phyloP scores from a whole-genome alignment of 2,329 filamentous ascomycete species.

The Hymenoscyphus occultus region DNA sequence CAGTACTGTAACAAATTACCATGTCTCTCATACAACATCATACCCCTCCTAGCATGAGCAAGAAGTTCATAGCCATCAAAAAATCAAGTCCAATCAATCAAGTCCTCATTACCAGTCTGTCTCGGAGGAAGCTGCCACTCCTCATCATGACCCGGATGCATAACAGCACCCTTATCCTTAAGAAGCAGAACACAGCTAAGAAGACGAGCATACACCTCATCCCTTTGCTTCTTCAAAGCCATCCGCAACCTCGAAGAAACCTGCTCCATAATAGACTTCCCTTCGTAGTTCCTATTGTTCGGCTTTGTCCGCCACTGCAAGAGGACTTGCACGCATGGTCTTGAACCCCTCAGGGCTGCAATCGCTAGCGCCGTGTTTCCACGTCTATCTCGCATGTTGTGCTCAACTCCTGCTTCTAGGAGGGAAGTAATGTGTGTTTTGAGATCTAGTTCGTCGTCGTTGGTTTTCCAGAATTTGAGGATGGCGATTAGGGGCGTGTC shows the following conservation, averaged over 20 bases:
- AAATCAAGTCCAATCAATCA: neutral
- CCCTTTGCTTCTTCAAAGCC: neutral
- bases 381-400: neutral
- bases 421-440: neutral
- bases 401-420: neutral
- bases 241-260: neutral
- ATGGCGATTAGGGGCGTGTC: neutral
- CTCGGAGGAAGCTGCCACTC: neutral
- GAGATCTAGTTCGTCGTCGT: neutral
- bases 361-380: neutral
- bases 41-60: neutral
- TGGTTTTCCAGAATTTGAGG: neutral
- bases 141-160: neutral
- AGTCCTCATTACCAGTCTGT: neutral
- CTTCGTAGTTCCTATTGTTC: conserved; percentile 5
- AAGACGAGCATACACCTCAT: neutral
- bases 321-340: neutral
- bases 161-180: neutral
- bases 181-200: neutral
- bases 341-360: neutral
- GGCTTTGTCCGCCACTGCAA: neutral
- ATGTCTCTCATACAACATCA: neutral
- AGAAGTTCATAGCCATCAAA: neutral
- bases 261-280: conserved; percentile 1
- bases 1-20: neutral